Evolutionary conservation across 2,329 filamentous ascomycete genomes (phyloP), one percentile per base, ranked within the genome.

Genomic region (Fusarium verrucosum): DNA sequence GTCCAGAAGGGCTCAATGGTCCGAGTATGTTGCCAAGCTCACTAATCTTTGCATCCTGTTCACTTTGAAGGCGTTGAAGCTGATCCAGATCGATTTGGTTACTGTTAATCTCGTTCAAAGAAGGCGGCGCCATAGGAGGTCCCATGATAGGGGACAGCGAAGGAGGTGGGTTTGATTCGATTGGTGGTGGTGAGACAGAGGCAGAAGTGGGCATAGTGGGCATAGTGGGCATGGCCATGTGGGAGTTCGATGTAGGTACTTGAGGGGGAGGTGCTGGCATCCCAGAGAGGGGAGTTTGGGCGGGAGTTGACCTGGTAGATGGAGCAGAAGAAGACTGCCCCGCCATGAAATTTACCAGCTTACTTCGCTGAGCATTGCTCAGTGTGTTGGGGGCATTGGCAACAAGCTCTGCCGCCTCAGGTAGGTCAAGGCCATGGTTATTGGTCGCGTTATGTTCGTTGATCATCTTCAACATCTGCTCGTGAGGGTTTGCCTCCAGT

Each of bases 21-120:
- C 91, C 89, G 9, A 97, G 83, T 16, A 92, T 80, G 52, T 87
- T 88, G 47, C 88, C 88, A 10, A 97, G 82, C 56, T 91, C 87
- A 61, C 91, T 87, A 2, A 97, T 90, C 44, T 91, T 90, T 43
- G 84, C 84, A 59, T 90, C 88, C 71, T 97, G 93, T 58, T 94
- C 88, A 22, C 87, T 86, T 73, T 96, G 92, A 70, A 97, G 82
- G 38, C 89, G 89, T 63, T 92, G 87, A 3, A 98, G 82, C 26
- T 90, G 85, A 47, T 95, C 91, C 25, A 97, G 85, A 62, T 96
- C 91, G 14, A 89, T 82, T 61, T 90, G 85, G 6, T 90, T 94
- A 59, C 85, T 85, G 41, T 83, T 85, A 62, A 95, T 85, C 35
- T 88, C 83, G 46, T 85, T 82, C 19, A 92, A 79, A 1, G 85